A percentile compares a stretch with the other conserved stretches of the same genome.
Evolutionary conservation across 2,329 filamentous ascomycete genomes (phyloP).

Genomic region (Pseudogymnoascus sp.): DNA sequence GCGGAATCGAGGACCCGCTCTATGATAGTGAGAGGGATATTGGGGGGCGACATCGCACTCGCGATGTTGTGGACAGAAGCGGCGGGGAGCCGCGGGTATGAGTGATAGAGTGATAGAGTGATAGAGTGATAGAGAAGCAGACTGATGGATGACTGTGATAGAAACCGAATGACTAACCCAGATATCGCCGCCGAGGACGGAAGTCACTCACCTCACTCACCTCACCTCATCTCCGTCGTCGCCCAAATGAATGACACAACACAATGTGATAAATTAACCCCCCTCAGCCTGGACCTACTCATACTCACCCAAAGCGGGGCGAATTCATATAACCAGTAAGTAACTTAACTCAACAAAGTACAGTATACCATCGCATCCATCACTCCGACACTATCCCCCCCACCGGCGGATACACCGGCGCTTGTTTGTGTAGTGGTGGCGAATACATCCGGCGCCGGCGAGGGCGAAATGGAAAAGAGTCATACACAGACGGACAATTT

Average conservation of each 20-base stretch:
- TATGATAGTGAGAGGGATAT: too few species aligned
- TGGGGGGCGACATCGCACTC: neutral
- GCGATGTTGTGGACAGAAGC: neutral
- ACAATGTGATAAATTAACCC: neutral
- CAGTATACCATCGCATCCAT: too few species aligned
- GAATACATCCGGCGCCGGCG: neutral
- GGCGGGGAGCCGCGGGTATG: neutral
- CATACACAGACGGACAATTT: too few species aligned
- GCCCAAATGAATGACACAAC: neutral
- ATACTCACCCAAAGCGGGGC: neutral
- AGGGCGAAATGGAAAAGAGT: neutral
- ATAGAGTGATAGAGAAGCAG: neutral
- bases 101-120: neutral
- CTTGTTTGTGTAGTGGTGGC: neutral
- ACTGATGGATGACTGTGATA: neutral
- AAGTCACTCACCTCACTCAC: neutral
- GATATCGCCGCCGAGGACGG: neutral
- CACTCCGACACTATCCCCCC: too few species aligned
- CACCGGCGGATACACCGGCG: neutral
- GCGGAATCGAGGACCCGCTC: too few species aligned
- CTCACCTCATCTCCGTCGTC: neutral
- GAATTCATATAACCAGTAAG: neutral
- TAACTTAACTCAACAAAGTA: too few species aligned
- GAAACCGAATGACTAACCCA: neutral
- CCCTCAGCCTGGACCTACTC: neutral